Conservation (phyloP, 805 yeast species). For the Kuraishia floccosa region DNA sequence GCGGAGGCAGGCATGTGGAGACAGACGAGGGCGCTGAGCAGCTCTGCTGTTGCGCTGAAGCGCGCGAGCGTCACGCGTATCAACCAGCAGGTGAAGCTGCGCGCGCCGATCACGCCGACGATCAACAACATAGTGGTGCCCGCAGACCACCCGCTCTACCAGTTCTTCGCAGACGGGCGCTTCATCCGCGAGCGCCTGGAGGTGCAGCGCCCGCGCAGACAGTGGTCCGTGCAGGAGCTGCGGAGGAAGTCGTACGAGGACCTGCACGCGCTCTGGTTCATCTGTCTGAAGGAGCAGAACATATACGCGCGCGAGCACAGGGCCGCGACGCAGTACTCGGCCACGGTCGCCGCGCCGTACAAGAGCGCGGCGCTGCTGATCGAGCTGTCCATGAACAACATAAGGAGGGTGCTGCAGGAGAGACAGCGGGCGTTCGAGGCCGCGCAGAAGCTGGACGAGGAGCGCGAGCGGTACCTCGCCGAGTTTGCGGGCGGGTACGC, state of each 20-base stretch:
- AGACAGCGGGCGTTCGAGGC: slow-evolving; percentile 62
- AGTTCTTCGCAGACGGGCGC: slow-evolving; percentile 61
- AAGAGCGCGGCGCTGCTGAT: slow-evolving; percentile 28
- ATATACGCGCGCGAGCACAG: slow-evolving; percentile 68
- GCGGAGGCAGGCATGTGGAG: no score
- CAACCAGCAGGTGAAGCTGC: slow-evolving; percentile 45
- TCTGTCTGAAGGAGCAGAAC: slow-evolving; percentile 76
- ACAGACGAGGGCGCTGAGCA: no score
- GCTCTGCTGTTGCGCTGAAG: no score
- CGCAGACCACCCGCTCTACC: slow-evolving; percentile 92
- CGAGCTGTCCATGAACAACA: slow-evolving; percentile 60
- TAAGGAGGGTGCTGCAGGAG: slow-evolving; percentile 81
- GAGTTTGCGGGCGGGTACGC: slow-evolving; percentile 53
- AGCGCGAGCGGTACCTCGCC: slow-evolving; percentile 35
- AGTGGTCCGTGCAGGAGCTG: slow-evolving; percentile 84
- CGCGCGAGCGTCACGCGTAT: no score
- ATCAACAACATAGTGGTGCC: slow-evolving; percentile 58
- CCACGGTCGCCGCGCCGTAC: slow-evolving; percentile 7
- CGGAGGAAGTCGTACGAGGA: slow-evolving; percentile 89
- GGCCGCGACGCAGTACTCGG: slow-evolving; percentile 16
- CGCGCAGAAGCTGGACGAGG: slow-evolving; percentile 30
- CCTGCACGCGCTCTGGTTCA: slow-evolving; percentile 85
- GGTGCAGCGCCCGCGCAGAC: slow-evolving; percentile 43
- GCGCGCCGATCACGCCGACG: slow-evolving; percentile 82
- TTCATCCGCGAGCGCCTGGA: slow-evolving; percentile 51